Percentiles rank a stretch among this genome's conserved stretches.
Conservation (phyloP, 2,329 filamentous ascomycete species). For the Iodosphaeria phyllophila region DNA sequence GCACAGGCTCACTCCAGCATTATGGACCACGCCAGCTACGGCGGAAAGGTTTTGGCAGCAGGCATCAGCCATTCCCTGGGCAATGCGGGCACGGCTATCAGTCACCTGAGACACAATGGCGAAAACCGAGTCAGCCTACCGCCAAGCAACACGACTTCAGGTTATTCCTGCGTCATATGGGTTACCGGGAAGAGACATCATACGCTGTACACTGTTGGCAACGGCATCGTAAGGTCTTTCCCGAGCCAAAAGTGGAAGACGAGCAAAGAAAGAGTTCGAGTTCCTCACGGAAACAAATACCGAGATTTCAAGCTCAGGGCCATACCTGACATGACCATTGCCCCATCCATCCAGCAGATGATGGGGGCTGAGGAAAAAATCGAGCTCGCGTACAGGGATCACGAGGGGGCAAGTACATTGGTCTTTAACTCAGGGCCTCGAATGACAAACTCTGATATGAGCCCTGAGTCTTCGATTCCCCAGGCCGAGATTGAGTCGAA, state of each 20-base stretch:
- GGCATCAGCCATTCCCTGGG: constrained; percentile 58
- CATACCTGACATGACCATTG: constrained; percentile 39
- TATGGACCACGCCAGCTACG: constrained; percentile 46
- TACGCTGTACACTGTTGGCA: constrained; percentile 44
- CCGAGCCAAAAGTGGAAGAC: constrained; percentile 37
- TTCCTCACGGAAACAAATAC: constrained; percentile 36
- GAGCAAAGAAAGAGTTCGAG: constrained; percentile 30
- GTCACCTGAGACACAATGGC: constrained; percentile 52
- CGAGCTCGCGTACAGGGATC: constrained; percentile 30
- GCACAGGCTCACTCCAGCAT: constrained; percentile 23
- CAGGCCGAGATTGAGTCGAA: constrained; percentile 89
- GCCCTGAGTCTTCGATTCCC: constrained; percentile 44
- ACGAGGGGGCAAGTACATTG: constrained; percentile 34
- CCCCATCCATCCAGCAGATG: constrained; percentile 34
- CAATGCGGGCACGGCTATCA: constrained; percentile 51
- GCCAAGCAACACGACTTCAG: constrained; percentile 29
- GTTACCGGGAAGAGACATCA: constrained; percentile 42
- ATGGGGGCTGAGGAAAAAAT: constrained; percentile 37
- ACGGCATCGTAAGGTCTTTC: constrained; percentile 48
- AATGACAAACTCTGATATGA: constrained; percentile 19
- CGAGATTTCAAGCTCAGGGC: constrained; percentile 48
- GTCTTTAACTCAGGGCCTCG: constrained; percentile 25
- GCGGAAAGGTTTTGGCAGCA: constrained; percentile 52
- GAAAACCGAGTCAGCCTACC: constrained; percentile 60
- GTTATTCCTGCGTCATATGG: constrained; percentile 44